These are phyloP conservation scores for Populus ilicifolia DNA, from an alignment of 345 rosid genomes.

Conservation along the genomic window DNA sequence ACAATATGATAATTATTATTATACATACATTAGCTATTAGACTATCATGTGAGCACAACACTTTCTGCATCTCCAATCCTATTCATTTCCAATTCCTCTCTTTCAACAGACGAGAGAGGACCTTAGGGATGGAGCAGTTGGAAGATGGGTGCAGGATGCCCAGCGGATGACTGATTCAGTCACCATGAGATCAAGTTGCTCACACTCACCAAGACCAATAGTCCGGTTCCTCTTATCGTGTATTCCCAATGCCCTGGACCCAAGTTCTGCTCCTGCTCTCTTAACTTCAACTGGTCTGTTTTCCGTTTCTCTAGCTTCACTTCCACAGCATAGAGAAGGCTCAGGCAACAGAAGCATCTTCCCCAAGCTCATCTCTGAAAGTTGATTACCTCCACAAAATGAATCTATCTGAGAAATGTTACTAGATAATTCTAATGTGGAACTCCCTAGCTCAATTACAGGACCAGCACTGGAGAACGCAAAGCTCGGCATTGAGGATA, in stretches of 20 bases:
- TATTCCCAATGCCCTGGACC: constrained; percentile 37
- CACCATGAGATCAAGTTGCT: constrained; percentile 44
- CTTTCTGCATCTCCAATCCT: neutral
- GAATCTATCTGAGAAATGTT: constrained; percentile 8
- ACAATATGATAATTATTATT: neutral
- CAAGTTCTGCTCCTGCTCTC: constrained; percentile 35
- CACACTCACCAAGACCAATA: constrained; percentile 52
- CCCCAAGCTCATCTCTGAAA: constrained; percentile 27
- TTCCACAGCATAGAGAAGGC: constrained; percentile 22
- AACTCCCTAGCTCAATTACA: constrained; percentile 17
- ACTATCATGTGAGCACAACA: neutral
- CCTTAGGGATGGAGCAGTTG: constrained; percentile 46
- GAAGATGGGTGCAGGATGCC: constrained; percentile 60
- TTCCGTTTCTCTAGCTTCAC: constrained; percentile 32
- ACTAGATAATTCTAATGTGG: constrained; percentile 18
- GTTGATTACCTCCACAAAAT: constrained; percentile 34
- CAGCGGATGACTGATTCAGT: constrained; percentile 62
- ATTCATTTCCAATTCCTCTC: neutral
- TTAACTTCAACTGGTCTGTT: constrained; percentile 26
- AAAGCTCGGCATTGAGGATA: constrained; percentile 57
- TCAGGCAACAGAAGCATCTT: constrained; percentile 25
- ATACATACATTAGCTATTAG: neutral
- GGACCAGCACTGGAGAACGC: constrained; percentile 47
- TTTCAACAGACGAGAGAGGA: constrained; percentile 58
- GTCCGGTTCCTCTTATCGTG: constrained; percentile 56